Base-by-base conservation (phyloP, 768 basidiomycete species). In the Gyrodon lividus region DNA sequence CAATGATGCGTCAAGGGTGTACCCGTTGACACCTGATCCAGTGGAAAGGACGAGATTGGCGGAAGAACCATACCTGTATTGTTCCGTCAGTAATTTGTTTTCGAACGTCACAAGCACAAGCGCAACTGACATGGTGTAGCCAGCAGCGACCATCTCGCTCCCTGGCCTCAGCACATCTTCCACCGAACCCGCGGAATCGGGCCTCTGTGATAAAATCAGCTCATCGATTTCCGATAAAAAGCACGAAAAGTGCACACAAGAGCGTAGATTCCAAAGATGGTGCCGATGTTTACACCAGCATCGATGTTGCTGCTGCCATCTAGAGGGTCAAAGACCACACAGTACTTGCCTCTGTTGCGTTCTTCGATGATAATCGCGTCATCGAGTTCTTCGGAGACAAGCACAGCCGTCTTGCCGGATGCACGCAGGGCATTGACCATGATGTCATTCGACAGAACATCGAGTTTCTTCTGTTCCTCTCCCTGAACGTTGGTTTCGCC, bases 401-500 rank as follows among this genome's bases (percentile, higher is more conserved):
- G 87, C 13, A 99, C 97, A 13, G 93, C 89, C 6, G 87, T 91
- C 80, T 94, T 97, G 47, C 97, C 93, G n/a, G 91, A 95, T 3
- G 95, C 95, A 37, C 92, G 83, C 30, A 99, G 82, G 42, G 95
- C 87, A 65, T 98, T 98, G 62, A 98, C 82, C 97, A 99, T 98
- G 79, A 99, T 99, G 69, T 99, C 95, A 69, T 99, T 98, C 13
- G 93, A 89, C 28, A 97, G 77, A n/a, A 97, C 87, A 65, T 97
- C 95, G 47, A 99, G 80, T 74, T 99, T 99, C 80, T 99, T 99
- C 79, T 99, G 97, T 66, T 98, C 97, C 70, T 98, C 97, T 19
- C 97, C 97, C 72, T 95, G 92, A 7, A 95, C 87, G 66, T 99
- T 99, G 23, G 90, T 90, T 66, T 95, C 93, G 14, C 97, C 97